Conservation (phyloP, 2,329 filamentous ascomycete genomes). For the Apiospora rasikravindrae region DNA sequence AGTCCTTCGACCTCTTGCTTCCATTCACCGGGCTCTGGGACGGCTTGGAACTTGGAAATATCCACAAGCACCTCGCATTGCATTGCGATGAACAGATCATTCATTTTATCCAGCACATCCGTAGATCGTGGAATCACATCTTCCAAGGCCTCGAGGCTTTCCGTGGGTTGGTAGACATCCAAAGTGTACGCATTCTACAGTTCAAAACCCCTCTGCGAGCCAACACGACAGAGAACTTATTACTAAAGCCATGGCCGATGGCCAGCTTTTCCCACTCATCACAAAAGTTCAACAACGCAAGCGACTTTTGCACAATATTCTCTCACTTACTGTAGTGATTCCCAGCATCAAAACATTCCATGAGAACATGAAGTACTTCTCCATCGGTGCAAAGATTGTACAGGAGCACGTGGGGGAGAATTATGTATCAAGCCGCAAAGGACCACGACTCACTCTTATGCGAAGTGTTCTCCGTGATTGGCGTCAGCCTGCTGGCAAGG, state of each 20-base stretch:
- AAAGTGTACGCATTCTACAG: slow-evolving; percentile 15
- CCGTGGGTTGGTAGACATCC: not conserved
- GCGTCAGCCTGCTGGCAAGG: not conserved
- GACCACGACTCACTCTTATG: slow-evolving; percentile 3
- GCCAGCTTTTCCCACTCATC: slow-evolving; percentile 24
- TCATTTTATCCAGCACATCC: not conserved
- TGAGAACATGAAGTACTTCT: slow-evolving; percentile 28
- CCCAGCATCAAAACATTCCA: slow-evolving; percentile 28
- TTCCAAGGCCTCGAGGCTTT: not conserved
- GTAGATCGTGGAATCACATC: not conserved
- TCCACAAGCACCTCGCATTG: slow-evolving; percentile 19
- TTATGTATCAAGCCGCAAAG: not conserved
- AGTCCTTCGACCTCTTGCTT: slow-evolving; percentile 15
- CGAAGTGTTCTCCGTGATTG: not conserved
- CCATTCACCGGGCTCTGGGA: slow-evolving; percentile 17
- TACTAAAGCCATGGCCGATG: slow-evolving; percentile 19
- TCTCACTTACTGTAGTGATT: slow-evolving; percentile 25
- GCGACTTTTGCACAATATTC: slow-evolving; percentile 25
- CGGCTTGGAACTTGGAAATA: slow-evolving; percentile 20
- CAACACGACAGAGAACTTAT: not conserved
- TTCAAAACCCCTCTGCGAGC: not conserved
- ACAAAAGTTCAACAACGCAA: slow-evolving; percentile 20
- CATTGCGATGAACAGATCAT: slow-evolving; percentile 20
- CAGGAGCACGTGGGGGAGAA: slow-evolving; percentile 6
- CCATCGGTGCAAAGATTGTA: slow-evolving; percentile 25